These are phyloP conservation scores for Metschnikowia henanensis DNA, from an alignment of 805 yeast species.

Conservation along the genomic window DNA sequence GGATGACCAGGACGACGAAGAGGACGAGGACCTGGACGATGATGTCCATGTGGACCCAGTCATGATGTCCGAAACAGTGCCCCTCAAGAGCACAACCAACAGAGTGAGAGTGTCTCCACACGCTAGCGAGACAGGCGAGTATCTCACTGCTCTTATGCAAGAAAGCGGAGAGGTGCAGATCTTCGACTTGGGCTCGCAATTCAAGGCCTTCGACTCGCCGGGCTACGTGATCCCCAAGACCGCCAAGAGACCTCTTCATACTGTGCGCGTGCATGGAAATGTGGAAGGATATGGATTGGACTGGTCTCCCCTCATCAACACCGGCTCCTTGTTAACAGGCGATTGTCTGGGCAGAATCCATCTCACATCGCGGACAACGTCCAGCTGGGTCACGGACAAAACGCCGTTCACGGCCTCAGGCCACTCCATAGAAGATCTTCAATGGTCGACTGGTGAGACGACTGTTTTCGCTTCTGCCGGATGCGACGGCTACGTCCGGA, in stretches of 20 bases:
- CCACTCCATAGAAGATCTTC: conserved; percentile 91
- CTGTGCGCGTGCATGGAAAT: conserved; percentile 81
- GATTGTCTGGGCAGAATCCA: conserved; percentile 84
- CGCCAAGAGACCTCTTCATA: conserved; percentile 78
- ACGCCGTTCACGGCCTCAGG: conserved; percentile 70
- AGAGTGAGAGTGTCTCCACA: conserved; percentile 84
- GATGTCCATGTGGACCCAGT: conserved; percentile 74
- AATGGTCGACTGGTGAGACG: conserved; percentile 90
- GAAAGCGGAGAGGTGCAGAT: conserved; percentile 90
- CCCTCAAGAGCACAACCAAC: conserved; percentile 82
- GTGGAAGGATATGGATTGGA: conserved; percentile 98
- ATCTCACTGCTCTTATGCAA: conserved; percentile 81
- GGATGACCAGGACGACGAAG: conserved; percentile 74
- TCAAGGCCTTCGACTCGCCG: conserved; percentile 83
- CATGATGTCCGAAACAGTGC: conserved; percentile 79
- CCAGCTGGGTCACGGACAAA: conserved; percentile 84
- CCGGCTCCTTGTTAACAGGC: conserved; percentile 86
- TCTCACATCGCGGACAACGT: conserved; percentile 72
- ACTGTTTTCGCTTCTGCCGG: conserved; percentile 97
- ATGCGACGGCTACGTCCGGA: conserved; percentile 84
- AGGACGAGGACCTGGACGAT: conserved; percentile 67
- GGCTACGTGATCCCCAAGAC: conserved; percentile 79
- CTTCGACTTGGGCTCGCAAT: conserved; percentile 78
- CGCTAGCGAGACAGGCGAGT: conserved; percentile 71
- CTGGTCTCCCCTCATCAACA: conserved; percentile 85